Base-by-base conservation (phyloP, 2,329 filamentous ascomycete genomes). In the Dactylella cylindrospora region DNA sequence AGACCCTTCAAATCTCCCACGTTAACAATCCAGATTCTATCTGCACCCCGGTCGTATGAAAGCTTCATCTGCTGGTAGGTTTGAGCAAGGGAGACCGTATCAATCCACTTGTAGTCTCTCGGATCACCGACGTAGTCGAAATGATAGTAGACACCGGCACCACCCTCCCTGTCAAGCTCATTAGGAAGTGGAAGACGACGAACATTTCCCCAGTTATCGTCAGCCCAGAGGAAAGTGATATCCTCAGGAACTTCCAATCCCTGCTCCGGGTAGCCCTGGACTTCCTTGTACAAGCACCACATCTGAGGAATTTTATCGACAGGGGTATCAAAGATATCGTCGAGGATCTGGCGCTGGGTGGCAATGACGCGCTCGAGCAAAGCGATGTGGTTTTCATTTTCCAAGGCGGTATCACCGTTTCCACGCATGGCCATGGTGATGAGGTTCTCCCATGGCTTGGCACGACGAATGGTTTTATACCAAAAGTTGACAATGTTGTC, bases 281-380 rank as follows among this genome's bases (percentile, higher is more conserved):
- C 67, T 61, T 88, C 84, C 69, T 86, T 87, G 72, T 88, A 88
- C 62, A 88, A 73, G 67, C 83, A 86, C 84, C 84, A 87, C 72
- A 84, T 78, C 71, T 87, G 84, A 4, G 84, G 84, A 0, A 84
- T 78, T 1, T 76, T 73, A 75, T 75, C 76, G 2, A 70, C 69
- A 3, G 76, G 71, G 29, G 79, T 75, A 38, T 79, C 72, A 35
- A 84, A 77, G 0, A 84, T 79, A 2, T 79, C 75, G 15, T 74
- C 74, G 35, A 85, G 74, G 54, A 84, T 83, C 7, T 77, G 70
- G 43, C 80, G 76, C 70, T 88, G 84, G 25, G 80, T 77, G 2
- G 75, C 67, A 2, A 87, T 82, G 20, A 86, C 77, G 13, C 77
- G 76, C 66, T 83, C 78, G 5, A 87, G 76, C 64, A 84, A 78